Evolutionary conservation across 345 rosid genomes (phyloP).

Genomic region (Odontarrhena argentea): DNA sequence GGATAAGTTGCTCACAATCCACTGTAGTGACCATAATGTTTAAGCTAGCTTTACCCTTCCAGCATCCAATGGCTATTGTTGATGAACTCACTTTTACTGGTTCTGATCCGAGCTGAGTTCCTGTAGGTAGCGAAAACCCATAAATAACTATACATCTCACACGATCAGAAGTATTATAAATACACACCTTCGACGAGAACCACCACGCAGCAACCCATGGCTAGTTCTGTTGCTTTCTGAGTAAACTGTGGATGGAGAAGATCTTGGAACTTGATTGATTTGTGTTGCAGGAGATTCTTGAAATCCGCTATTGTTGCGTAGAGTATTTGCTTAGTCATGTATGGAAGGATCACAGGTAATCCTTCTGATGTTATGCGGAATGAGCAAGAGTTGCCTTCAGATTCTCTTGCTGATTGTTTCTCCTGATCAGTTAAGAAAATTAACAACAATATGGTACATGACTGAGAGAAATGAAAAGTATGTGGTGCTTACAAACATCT

Average conservation of each 20-base stretch:
- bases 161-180: not conserved
- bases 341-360: slow-evolving; percentile 83
- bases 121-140: slow-evolving; percentile 37
- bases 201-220: slow-evolving; percentile 82
- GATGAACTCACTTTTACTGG: slow-evolving; percentile 48
- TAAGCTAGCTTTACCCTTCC: slow-evolving; percentile 82
- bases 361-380: slow-evolving; percentile 97
- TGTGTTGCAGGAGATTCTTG: slow-evolving; percentile 79
- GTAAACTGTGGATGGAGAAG: slow-evolving; percentile 68
- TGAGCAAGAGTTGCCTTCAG: slow-evolving; percentile 65
- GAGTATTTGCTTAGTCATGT: slow-evolving; percentile 79
- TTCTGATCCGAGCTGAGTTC: slow-evolving; percentile 40
- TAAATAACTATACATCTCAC: not conserved
- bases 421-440: slow-evolving; percentile 48
- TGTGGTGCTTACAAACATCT: slow-evolving; percentile 86
- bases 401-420: slow-evolving; percentile 88
- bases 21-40: slow-evolving; percentile 84
- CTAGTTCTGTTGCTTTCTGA: slow-evolving; percentile 68
- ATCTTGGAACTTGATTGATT: slow-evolving; percentile 71
- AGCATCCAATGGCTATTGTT: slow-evolving; percentile 86
- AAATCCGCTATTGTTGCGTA: slow-evolving; percentile 65
- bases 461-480: not conserved
- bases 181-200: slow-evolving; percentile 61
- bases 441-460: slow-evolving; percentile 6
- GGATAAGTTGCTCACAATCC: slow-evolving; percentile 78